Base-by-base conservation (phyloP, 495 filamentous ascomycete species). In the Aspergillus steynii region DNA sequence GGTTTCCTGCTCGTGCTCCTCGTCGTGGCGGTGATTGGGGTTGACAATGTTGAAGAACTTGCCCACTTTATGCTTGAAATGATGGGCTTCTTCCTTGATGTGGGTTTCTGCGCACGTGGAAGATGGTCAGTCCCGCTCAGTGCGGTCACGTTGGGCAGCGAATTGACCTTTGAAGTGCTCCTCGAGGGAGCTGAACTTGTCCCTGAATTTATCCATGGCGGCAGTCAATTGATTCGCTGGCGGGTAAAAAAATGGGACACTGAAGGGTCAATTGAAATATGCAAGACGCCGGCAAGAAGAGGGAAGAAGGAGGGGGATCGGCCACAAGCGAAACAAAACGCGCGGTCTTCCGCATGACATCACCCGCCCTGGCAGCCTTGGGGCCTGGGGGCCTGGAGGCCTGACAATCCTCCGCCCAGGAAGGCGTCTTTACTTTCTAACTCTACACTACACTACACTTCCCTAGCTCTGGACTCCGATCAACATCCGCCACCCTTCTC, bases 21-120 rank as follows among this genome's bases (percentile, higher is more conserved):
- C 94, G 70, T 97, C 94, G 71, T 99, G 95, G 57, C 95, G 90
- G 76, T 99, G 95, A 50, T 96, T 89, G 7, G 85, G 84, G 72
- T 97, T 97, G 78, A 96, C 74, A 71, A 90, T 71, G 68, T 91
- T 90, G 64, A 79, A 78, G 63, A 89, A 83, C 61, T 91, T 91
- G 60, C 88, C 88, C 20, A 89, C 65, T 50, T 85, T 85, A 70
- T 87, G 77, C 67, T 87, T 90, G 34, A 85, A 61, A 62, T 87
- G 82, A 8, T 72, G 64, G 1, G 83, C 80, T 28, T 74, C 65
- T 45, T 80, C 76, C 60, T 83, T 71, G 15, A 86, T 65, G 48
- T 77, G 69, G 37, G 77, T 73, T 27, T 74, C 76, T 77, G 55
- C 0, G 10, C 8, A 34, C 7, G 29, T 49, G n/a, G 28, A 45